These are phyloP conservation scores for Amphirosellinia nigrospora DNA, from an alignment of 495 filamentous ascomycete species.

Conservation along the genomic window DNA sequence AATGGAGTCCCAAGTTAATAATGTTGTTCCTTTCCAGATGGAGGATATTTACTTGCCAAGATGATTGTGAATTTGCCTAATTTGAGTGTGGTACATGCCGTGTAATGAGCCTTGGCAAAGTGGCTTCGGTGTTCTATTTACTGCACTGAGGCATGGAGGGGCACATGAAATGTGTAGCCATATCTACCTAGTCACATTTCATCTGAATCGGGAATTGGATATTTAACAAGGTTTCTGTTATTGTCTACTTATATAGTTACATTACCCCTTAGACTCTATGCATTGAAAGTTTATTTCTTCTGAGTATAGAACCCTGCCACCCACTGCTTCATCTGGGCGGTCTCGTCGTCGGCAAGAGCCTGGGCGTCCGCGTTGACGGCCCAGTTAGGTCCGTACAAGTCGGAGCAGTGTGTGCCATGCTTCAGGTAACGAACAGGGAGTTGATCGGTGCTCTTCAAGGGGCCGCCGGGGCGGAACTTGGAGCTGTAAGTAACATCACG, in stretches of 20 bases:
- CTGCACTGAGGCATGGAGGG: too few species aligned
- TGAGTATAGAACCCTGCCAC: slow-evolving; percentile 49
- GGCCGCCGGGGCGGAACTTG: slow-evolving; percentile 49
- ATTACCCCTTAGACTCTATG: background rate
- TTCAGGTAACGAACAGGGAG: slow-evolving; percentile 43
- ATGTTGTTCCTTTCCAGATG: background rate
- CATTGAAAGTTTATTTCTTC: slow-evolving; percentile 33
- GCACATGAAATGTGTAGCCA: background rate
- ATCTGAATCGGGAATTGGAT: background rate
- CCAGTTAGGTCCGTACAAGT: slow-evolving; percentile 57
- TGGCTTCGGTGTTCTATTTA: too few species aligned
- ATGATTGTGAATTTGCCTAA: background rate
- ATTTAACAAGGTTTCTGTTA: background rate
- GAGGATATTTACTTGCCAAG: background rate
- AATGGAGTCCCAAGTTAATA: background rate
- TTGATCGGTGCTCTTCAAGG: slow-evolving; percentile 41
- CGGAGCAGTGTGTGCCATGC: slow-evolving; percentile 51
- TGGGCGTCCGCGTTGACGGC: slow-evolving; percentile 45
- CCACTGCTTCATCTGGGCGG: slow-evolving; percentile 47
- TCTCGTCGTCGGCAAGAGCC: slow-evolving; percentile 40
- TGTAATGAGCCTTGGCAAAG: too few species aligned
- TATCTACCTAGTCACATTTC: background rate
- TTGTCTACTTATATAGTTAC: background rate
- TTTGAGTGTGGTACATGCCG: background rate
- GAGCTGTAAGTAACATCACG: slow-evolving; percentile 47